Evolutionary conservation across 768 basidiomycete species (phyloP).

Genomic region (Termitomyces sp.): DNA sequence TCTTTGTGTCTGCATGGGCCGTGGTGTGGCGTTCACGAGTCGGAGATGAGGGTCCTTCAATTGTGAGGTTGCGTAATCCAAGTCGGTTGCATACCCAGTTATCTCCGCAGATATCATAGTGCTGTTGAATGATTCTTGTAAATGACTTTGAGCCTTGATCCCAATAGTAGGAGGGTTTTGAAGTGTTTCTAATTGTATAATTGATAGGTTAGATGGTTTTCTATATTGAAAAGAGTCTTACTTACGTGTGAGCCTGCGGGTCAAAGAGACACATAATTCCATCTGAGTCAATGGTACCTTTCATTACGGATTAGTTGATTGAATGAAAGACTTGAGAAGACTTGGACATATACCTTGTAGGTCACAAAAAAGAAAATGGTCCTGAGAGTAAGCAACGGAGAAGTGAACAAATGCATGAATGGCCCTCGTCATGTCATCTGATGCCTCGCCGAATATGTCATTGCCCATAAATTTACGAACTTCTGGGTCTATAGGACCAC

Average conservation of each 20-base stretch:
- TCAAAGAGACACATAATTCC: background rate
- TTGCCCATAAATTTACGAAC: background rate
- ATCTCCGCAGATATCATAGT: background rate
- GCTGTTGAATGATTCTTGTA: background rate
- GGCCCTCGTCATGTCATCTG: too few species aligned
- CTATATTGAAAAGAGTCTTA: background rate
- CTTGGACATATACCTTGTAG: background rate
- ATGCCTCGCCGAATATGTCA: background rate
- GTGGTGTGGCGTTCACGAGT: background rate
- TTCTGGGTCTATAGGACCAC: background rate
- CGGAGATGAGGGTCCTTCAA: background rate
- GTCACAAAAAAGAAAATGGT: background rate
- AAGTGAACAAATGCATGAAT: background rate
- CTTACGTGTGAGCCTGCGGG: background rate
- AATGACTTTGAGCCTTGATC: background rate
- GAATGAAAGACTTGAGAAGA: background rate
- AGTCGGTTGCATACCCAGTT: background rate
- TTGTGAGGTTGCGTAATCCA: background rate
- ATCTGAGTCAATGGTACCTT: background rate
- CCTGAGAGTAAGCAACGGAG: background rate
- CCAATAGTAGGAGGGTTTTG: background rate
- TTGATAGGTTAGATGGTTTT: background rate
- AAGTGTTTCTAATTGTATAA: background rate
- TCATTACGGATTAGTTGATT: background rate
- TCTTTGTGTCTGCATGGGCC: background rate